These are phyloP conservation scores for Saussurea involucrata DNA, from an alignment of 129 eudicot genomes.

Conservation along the genomic window DNA sequence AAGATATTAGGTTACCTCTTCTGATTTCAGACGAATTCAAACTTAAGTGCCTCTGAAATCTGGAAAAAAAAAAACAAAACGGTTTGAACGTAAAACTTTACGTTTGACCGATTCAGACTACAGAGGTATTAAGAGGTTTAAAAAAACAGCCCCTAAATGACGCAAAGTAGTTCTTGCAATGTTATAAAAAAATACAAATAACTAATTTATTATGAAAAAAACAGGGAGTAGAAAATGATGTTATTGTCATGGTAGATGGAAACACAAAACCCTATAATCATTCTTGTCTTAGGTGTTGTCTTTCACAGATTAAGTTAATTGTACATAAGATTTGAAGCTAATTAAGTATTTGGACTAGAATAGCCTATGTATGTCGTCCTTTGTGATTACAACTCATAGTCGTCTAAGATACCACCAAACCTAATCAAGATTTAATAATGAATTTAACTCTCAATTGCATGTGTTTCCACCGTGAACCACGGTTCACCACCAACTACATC, in stretches of 20 bases:
- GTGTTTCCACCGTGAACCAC: conserved; percentile 30
- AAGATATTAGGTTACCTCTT: too few relatives aligned
- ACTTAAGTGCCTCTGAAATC: too few relatives aligned
- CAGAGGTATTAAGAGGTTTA: too few relatives aligned
- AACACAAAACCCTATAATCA: conserved; percentile 25
- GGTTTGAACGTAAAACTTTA: too few relatives aligned
- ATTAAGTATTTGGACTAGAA: neutral
- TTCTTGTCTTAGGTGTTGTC: conserved; percentile 33
- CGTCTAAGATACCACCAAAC: conserved; percentile 32
- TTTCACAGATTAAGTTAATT: conserved; percentile 15
- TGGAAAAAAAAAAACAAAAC: too few relatives aligned
- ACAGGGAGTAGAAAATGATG: neutral
- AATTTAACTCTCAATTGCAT: neutral
- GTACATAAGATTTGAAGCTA: neutral
- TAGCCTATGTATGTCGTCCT: neutral
- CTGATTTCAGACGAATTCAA: too few relatives aligned
- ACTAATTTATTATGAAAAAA: neutral
- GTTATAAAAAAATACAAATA: neutral
- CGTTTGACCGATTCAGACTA: too few relatives aligned
- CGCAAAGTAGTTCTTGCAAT: neutral
- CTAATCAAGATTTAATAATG: conserved; percentile 25
- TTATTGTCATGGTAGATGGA: conserved; percentile 22
- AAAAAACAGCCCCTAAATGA: too few relatives aligned
- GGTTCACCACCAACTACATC: conserved; percentile 22
- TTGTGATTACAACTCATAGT: conserved; percentile 35